Evolutionary conservation across 2,329 filamentous ascomycete species (phyloP).

Genomic region (Clarireedia monteithiana): DNA sequence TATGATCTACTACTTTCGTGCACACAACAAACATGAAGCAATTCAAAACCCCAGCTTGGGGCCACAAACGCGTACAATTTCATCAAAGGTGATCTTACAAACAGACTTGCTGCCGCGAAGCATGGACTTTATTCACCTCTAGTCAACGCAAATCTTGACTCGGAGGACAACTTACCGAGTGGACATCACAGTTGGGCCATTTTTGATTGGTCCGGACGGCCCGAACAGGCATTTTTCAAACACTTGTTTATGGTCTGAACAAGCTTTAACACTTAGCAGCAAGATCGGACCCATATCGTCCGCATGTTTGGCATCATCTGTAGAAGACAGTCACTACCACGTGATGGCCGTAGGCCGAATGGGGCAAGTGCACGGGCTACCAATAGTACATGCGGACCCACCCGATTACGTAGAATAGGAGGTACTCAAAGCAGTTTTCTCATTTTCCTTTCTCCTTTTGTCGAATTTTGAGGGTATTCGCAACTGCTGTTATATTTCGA

Average conservation of each 20-base stretch:
- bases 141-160: background rate
- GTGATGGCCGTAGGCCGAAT: no score
- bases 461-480: no score
- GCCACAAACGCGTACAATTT: background rate
- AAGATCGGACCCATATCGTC: background rate
- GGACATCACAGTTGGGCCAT: background rate
- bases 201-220: background rate
- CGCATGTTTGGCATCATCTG: background rate
- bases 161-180: background rate
- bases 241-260: background rate
- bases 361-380: no score
- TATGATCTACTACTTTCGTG: background rate
- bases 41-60: background rate
- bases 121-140: background rate
- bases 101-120: background rate
- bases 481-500: no score
- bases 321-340: no score
- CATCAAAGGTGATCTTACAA: background rate
- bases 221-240: background rate
- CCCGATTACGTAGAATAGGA: no score
- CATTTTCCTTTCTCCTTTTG: no score
- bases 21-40: background rate
- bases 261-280: background rate
- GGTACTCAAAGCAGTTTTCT: no score
- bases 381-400: no score